phyloP scores from a whole-genome alignment of 2,329 filamentous ascomycete genomes.

The Trichophyton verrucosum region DNA sequence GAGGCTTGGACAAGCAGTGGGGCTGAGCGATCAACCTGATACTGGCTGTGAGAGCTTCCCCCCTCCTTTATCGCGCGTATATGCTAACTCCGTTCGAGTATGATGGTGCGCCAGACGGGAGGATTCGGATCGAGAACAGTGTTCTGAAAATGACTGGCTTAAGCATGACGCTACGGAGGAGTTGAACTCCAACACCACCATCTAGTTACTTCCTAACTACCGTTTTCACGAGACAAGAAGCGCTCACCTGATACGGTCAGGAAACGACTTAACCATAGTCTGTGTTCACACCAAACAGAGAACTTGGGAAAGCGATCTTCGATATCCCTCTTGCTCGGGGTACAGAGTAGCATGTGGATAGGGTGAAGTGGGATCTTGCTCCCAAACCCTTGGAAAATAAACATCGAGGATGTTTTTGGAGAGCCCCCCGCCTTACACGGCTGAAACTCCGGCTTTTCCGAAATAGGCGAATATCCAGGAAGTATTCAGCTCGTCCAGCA shows the following conservation, averaged over 20 bases:
- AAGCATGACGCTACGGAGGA: background rate
- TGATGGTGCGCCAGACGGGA: background rate
- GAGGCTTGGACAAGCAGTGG: background rate
- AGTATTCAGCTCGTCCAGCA: background rate
- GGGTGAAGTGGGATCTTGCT: background rate
- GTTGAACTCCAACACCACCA: background rate
- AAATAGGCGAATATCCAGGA: background rate
- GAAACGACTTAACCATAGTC: background rate
- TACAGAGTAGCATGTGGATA: background rate
- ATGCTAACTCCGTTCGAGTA: background rate
- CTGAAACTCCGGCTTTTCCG: background rate
- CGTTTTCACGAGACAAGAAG: background rate
- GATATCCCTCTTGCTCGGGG: background rate
- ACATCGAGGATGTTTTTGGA: background rate
- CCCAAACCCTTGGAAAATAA: background rate
- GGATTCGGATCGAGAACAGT: background rate
- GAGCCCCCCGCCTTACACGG: background rate
- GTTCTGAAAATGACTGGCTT: background rate
- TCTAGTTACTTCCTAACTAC: background rate
- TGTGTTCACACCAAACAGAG: background rate
- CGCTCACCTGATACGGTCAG: background rate
- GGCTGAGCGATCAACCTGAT: background rate
- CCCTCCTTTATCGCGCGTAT: background rate
- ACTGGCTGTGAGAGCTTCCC: background rate
- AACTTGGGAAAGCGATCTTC: background rate